Conservation (phyloP, 768 basidiomycete species). For the Punctularia strigosozonata region DNA sequence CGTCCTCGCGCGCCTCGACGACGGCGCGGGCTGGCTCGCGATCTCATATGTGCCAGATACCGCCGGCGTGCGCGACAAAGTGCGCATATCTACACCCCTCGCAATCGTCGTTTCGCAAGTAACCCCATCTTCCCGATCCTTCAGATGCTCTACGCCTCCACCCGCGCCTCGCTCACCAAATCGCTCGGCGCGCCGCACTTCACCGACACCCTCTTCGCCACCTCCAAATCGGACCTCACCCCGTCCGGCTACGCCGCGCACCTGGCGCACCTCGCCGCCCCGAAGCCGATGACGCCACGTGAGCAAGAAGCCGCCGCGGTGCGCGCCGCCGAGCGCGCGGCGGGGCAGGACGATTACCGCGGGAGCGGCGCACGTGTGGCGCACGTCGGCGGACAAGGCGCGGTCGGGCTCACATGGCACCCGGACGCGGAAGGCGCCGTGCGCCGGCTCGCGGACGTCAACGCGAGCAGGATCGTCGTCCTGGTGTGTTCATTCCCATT, state of each 20-base stretch:
- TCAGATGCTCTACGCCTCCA: conserved; percentile 86
- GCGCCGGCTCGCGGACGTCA: conserved; percentile 35
- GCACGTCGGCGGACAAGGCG: conserved; percentile 45
- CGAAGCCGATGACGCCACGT: conserved; percentile 69
- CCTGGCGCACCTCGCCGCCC: conserved; percentile 55
- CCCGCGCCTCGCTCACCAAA: conserved; percentile 55
- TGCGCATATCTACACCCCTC: conserved; percentile 14
- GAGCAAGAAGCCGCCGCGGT: conserved; percentile 79
- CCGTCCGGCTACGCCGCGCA: conserved; percentile 66
- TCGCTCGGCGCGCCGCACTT: conserved; percentile 66
- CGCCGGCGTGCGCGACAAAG: conserved; percentile 77
- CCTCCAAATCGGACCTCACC: conserved; percentile 54
- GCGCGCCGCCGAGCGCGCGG: conserved; percentile 60
- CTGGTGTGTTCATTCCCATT: conserved; percentile 36
- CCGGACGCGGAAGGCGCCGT: conserved; percentile 56
- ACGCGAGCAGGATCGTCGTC: conserved; percentile 44
- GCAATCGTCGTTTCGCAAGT: not conserved
- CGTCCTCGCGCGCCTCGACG: conserved; percentile 54
- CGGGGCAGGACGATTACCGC: conserved; percentile 36
- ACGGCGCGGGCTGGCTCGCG: conserved; percentile 56
- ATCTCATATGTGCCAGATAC: conserved; percentile 76
- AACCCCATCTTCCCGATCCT: not conserved
- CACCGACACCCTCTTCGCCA: conserved; percentile 69
- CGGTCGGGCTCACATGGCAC: conserved; percentile 58
- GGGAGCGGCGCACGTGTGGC: conserved; percentile 44